phyloP scores from a whole-genome alignment of 768 basidiomycete species.

The Tephrocybe rancida region DNA sequence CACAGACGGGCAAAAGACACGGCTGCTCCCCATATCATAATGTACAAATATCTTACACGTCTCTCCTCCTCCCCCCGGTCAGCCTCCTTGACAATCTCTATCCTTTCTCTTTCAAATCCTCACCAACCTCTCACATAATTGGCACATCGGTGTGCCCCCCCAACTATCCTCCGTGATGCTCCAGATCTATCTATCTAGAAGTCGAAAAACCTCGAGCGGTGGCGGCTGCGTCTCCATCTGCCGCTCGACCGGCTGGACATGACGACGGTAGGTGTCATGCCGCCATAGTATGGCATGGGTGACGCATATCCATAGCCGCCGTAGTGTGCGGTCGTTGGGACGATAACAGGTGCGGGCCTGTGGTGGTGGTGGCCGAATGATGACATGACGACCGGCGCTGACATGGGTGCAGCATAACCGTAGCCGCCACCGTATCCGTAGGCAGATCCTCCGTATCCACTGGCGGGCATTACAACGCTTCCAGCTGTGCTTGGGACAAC shows the following conservation, averaged over 20 bases:
- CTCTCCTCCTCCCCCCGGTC: constrained; percentile 1
- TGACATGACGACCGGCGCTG: constrained; percentile 13
- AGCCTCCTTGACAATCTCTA: neutral
- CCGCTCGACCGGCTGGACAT: constrained; percentile 11
- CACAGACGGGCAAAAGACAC: constrained; percentile 20
- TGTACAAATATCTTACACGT: constrained; percentile 20
- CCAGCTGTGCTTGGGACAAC: constrained; percentile 15
- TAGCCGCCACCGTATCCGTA: constrained; percentile 13
- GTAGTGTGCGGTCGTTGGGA: constrained; percentile 13
- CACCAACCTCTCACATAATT: neutral
- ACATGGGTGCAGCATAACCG: constrained; percentile 11
- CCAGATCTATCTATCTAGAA: constrained; percentile 9
- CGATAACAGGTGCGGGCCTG: constrained; percentile 13
- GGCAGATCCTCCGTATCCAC: constrained; percentile 11
- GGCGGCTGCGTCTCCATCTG: constrained; percentile 14
- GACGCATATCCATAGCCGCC: constrained; percentile 5
- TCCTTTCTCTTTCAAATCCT: constrained; percentile 4
- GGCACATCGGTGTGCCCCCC: no score
- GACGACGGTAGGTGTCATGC: constrained; percentile 13
- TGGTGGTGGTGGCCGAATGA: constrained; percentile 13
- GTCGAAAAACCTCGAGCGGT: constrained; percentile 15
- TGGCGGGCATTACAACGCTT: constrained; percentile 13
- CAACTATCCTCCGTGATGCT: neutral
- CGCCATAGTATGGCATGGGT: constrained; percentile 15
- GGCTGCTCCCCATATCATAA: constrained; percentile 14